These are phyloP conservation scores for Myochromella boudieri DNA, from an alignment of 768 basidiomycete species.

Conservation along the genomic window DNA sequence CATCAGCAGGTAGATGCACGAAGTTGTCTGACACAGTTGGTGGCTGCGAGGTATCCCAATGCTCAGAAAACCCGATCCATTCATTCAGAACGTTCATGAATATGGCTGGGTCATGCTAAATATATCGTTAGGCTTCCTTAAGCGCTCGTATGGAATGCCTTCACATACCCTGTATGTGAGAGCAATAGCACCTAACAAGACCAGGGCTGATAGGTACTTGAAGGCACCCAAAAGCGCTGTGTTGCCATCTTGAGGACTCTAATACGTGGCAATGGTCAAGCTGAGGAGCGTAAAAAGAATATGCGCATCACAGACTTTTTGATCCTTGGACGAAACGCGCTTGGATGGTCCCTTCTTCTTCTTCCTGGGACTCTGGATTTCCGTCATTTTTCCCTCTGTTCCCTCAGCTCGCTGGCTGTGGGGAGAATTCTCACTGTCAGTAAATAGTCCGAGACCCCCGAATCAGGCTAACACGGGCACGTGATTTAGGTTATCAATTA, in stretches of 20 bases:
- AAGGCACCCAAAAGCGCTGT: neutral
- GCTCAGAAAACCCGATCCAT: slow-evolving; percentile 43
- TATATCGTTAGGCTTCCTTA: neutral
- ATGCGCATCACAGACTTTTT: slow-evolving; percentile 5
- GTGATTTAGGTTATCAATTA: too few species aligned
- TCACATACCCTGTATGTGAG: slow-evolving; percentile 14
- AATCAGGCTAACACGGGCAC: too few species aligned
- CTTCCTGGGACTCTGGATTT: slow-evolving; percentile 1
- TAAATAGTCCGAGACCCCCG: too few species aligned
- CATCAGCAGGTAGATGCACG: slow-evolving; percentile 47
- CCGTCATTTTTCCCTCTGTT: slow-evolving; percentile 10
- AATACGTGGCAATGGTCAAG: slow-evolving; percentile 1
- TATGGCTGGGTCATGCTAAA: slow-evolving; percentile 14
- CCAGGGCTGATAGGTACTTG: slow-evolving; percentile 7
- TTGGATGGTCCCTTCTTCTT: slow-evolving; percentile 10
- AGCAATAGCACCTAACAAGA: slow-evolving; percentile 7
- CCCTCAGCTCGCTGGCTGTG: too few species aligned
- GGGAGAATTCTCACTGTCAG: too few species aligned
- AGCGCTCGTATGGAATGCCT: neutral
- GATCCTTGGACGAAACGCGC: slow-evolving; percentile 1
- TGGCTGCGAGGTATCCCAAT: slow-evolving; percentile 26
- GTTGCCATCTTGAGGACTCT: slow-evolving; percentile 1
- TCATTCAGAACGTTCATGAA: slow-evolving; percentile 28
- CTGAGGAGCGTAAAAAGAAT: neutral
- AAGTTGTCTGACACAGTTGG: slow-evolving; percentile 19